Conservation (phyloP, 345 rosid species). For the Viola odorata region DNA sequence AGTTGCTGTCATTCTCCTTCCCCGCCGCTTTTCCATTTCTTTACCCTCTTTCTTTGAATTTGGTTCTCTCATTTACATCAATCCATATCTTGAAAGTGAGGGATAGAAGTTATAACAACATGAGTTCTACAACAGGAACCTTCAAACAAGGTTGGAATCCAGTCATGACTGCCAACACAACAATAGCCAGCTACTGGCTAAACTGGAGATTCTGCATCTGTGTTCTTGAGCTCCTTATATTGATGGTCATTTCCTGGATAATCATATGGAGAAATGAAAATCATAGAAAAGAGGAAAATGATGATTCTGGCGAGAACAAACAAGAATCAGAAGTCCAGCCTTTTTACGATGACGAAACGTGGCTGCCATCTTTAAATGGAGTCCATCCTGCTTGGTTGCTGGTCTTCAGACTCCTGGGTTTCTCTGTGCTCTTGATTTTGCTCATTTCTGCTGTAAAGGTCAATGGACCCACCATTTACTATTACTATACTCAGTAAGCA, state of each 20-base stretch:
- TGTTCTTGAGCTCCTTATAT: constrained; percentile 44
- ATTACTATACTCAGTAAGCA: constrained; percentile 91
- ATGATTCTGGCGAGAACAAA: constrained; percentile 24
- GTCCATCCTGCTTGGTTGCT: constrained; percentile 96
- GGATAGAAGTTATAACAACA: constrained; percentile 19
- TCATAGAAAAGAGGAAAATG: constrained; percentile 5
- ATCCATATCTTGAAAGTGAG: constrained; percentile 2
- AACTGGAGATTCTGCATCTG: constrained; percentile 91
- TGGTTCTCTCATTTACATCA: constrained; percentile 2
- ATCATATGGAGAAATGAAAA: constrained; percentile 68
- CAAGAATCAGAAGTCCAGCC: constrained; percentile 37
- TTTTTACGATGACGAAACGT: constrained; percentile 62
- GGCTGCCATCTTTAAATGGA: constrained; percentile 77
- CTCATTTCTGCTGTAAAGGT: constrained; percentile 36
- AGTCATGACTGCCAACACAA: constrained; percentile 53
- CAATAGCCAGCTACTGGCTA: constrained; percentile 65
- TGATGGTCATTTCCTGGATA: constrained; percentile 31
- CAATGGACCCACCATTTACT: constrained; percentile 77
- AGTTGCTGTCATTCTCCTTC: no score
- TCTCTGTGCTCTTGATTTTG: constrained; percentile 54
- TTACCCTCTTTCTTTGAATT: neutral
- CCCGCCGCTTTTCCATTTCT: no score
- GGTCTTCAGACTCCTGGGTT: constrained; percentile 60
- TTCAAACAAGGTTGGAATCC: constrained; percentile 55
- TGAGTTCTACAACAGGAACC: constrained; percentile 42